These are phyloP conservation scores for Carex pumila DNA, from an alignment of 176 grass and related monocot genomes.

Conservation along the genomic window DNA sequence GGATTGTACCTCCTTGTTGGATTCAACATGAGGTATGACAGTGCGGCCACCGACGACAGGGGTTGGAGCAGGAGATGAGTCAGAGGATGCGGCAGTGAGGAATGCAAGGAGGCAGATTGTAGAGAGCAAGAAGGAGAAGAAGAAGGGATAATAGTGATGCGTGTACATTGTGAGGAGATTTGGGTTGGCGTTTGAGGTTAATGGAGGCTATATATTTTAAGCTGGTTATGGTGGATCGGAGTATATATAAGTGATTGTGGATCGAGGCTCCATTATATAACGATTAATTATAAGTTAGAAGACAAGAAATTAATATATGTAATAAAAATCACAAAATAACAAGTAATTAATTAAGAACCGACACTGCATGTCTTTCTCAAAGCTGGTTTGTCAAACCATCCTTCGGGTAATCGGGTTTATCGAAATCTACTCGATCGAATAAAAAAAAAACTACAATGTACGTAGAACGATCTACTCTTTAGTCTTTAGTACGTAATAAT, in stretches of 20 bases:
- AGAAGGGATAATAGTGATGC: background rate
- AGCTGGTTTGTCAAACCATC: background rate
- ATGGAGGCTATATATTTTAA: background rate
- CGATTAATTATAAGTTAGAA: too few relatives aligned
- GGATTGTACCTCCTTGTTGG: constrained; percentile 38
- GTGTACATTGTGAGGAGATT: background rate
- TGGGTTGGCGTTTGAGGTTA: background rate
- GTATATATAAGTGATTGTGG: background rate
- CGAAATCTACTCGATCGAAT: background rate
- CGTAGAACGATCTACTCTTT: background rate
- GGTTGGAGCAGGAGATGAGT: too few relatives aligned
- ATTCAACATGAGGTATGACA: constrained; percentile 22
- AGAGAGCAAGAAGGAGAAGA: background rate
- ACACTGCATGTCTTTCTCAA: background rate
- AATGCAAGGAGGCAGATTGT: background rate
- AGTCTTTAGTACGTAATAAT: background rate
- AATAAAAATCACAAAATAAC: too few relatives aligned
- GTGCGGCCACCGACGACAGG: constrained; percentile 23
- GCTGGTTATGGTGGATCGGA: background rate
- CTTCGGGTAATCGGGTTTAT: background rate
- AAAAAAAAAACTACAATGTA: background rate
- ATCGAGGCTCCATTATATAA: too few relatives aligned
- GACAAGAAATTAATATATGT: too few relatives aligned
- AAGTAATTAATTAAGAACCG: too few relatives aligned
- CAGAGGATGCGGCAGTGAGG: background rate